Evolutionary conservation across 208 protist genomes (phyloP).

Genomic region (Trypanosoma brucei): DNA sequence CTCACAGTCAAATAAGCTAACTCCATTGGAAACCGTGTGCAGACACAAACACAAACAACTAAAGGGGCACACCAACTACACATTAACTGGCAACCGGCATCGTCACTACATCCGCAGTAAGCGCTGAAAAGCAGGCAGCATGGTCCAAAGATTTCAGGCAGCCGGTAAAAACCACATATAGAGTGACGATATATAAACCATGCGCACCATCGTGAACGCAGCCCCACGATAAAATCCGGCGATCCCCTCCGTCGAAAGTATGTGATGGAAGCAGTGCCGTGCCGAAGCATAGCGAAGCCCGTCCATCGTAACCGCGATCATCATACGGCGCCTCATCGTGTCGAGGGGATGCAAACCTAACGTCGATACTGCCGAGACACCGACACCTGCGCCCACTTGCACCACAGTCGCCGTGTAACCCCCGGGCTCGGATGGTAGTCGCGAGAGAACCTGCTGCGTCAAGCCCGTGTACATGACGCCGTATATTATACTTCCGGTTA

Average conservation of each 20-base stretch:
- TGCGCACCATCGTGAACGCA: conserved; percentile 49
- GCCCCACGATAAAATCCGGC: conserved; percentile 68
- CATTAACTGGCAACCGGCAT: no score
- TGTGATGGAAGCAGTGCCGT: conserved; percentile 48
- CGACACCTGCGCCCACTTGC: conserved; percentile 46
- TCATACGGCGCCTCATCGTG: conserved; percentile 71
- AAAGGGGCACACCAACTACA: background rate
- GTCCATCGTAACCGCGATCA: conserved; percentile 72
- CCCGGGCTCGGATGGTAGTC: conserved; percentile 40
- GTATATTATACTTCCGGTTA: conserved; percentile 69
- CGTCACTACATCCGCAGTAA: background rate
- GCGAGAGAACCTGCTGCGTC: conserved; percentile 31
- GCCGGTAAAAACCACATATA: conserved; percentile 16
- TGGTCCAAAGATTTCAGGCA: background rate
- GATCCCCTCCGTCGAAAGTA: conserved; percentile 54
- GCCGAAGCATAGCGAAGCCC: conserved; percentile 48
- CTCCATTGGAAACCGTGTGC: background rate
- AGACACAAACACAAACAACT: background rate
- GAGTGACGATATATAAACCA: conserved; percentile 43
- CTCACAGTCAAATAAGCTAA: no score
- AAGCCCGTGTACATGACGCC: conserved; percentile 34
- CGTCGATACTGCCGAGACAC: conserved; percentile 49
- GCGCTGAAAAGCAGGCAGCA: background rate
- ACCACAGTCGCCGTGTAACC: conserved; percentile 34
- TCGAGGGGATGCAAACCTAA: conserved; percentile 72